These are phyloP conservation scores for Backusella tuberculispora DNA, from an alignment of 192 early-diverging fungal genomes.

Conservation along the genomic window DNA sequence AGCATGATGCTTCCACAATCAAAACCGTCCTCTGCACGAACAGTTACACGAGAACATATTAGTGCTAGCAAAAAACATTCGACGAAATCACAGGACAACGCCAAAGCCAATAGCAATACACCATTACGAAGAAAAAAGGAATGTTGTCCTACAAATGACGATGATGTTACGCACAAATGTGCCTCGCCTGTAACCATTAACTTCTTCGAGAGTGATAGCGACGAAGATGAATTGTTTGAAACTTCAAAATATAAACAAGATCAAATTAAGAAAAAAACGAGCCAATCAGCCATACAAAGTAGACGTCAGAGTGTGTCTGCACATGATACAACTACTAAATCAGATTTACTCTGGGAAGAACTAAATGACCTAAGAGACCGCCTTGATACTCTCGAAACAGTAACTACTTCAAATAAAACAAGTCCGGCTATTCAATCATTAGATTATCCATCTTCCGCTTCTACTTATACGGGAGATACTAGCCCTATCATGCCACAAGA, in stretches of 20 bases:
- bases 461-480: neutral
- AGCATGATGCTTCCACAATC: neutral
- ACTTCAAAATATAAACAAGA: constrained; percentile 7
- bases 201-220: neutral
- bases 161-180: neutral
- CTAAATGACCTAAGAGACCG: constrained; percentile 3
- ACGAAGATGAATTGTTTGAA: constrained; percentile 12
- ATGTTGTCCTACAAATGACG: neutral
- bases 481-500: neutral
- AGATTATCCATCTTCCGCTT: neutral
- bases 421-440: neutral
- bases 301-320: constrained; percentile 7
- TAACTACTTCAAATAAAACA: neutral
- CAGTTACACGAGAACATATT: constrained; percentile 1
- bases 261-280: constrained; percentile 15
- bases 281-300: constrained; percentile 8
- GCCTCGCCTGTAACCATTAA: constrained; percentile 3
- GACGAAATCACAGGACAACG: neutral
- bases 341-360: constrained; percentile 1
- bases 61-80: neutral
- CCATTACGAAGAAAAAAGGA: neutral
- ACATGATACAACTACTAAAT: constrained; percentile 13
- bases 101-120: neutral
- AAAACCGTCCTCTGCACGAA: constrained; percentile 3
- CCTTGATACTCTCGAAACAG: constrained; percentile 7